Conservation (phyloP, 2,329 filamentous ascomycete species). For the Alternaria angustiovoidea region DNA sequence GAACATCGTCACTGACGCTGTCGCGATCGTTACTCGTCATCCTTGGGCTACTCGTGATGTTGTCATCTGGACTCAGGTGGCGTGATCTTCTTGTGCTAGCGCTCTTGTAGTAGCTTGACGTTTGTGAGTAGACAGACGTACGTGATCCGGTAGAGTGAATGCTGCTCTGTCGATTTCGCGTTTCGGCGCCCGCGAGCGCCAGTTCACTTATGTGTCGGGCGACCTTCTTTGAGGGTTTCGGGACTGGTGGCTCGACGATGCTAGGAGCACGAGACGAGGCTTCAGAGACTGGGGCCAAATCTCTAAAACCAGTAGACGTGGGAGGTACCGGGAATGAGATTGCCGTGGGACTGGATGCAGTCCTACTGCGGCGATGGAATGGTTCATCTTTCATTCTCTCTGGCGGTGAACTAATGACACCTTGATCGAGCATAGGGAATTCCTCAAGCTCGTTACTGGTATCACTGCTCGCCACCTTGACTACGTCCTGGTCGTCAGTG, state of each 20-base stretch:
- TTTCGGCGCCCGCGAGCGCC: conserved; percentile 19
- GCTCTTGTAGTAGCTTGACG: conserved; percentile 13
- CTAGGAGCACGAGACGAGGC: conserved; percentile 33
- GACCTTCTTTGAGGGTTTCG: conserved; percentile 25
- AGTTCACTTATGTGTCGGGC: conserved; percentile 27
- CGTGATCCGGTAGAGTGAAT: conserved; percentile 27
- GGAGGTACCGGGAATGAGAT: conserved; percentile 32
- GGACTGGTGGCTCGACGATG: conserved; percentile 27
- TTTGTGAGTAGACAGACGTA: conserved; percentile 24
- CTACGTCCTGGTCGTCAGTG: conserved; percentile 38
- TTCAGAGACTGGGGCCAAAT: conserved; percentile 35
- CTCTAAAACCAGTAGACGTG: conserved; percentile 17
- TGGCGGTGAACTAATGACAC: conserved; percentile 33
- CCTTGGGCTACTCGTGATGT: conserved; percentile 31
- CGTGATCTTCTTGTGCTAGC: conserved; percentile 24
- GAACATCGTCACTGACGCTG: conserved; percentile 57
- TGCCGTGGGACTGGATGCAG: conserved; percentile 45
- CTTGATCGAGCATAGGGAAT: conserved; percentile 30
- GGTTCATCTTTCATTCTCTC: conserved; percentile 34
- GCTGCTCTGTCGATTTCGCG: conserved; percentile 33
- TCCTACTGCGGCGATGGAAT: conserved; percentile 44
- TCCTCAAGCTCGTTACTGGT: conserved; percentile 44
- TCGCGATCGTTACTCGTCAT: conserved; percentile 29
- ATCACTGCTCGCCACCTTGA: conserved; percentile 50
- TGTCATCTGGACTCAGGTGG: conserved; percentile 34